phyloP scores from a whole-genome alignment of 2,329 filamentous ascomycete species.

The Dothistroma pini region DNA sequence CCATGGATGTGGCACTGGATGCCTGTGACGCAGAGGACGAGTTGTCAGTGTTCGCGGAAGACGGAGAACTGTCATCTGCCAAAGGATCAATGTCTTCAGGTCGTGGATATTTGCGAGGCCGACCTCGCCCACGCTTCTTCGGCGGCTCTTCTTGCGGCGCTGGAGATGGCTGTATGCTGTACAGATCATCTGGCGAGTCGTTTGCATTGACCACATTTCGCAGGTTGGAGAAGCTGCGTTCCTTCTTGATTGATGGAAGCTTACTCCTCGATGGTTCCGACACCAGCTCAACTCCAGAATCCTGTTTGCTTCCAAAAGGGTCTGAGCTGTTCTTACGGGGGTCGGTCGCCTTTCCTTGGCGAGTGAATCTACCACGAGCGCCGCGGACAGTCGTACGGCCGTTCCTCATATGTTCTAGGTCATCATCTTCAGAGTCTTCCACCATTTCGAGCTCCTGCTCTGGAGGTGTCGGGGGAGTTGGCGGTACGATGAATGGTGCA shows the following conservation, averaged over 20 bases:
- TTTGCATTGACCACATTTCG: constrained; percentile 29
- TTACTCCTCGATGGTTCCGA: constrained; percentile 14
- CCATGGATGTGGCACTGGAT: constrained; percentile 33
- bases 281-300: not conserved
- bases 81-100: constrained; percentile 12
- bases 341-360: not conserved
- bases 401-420: constrained; percentile 12
- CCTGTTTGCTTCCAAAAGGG: not conserved
- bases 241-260: constrained; percentile 25
- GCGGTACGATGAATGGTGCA: not conserved
- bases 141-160: constrained; percentile 13
- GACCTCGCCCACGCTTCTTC: constrained; percentile 23
- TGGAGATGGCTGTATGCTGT: constrained; percentile 25
- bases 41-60: constrained; percentile 22
- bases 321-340: constrained; percentile 1
- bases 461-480: not conserved
- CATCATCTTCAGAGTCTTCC: constrained; percentile 4
- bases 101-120: constrained; percentile 22
- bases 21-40: constrained; percentile 23
- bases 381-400: constrained; percentile 15
- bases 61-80: constrained; percentile 22
- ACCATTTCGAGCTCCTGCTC: not conserved
- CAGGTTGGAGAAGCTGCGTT: constrained; percentile 26
- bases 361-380: constrained; percentile 15
- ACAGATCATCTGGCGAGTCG: constrained; percentile 19